These are phyloP conservation scores for Penicillium rolfsii DNA, from an alignment of 2,329 filamentous ascomycete species.

Conservation along the genomic window DNA sequence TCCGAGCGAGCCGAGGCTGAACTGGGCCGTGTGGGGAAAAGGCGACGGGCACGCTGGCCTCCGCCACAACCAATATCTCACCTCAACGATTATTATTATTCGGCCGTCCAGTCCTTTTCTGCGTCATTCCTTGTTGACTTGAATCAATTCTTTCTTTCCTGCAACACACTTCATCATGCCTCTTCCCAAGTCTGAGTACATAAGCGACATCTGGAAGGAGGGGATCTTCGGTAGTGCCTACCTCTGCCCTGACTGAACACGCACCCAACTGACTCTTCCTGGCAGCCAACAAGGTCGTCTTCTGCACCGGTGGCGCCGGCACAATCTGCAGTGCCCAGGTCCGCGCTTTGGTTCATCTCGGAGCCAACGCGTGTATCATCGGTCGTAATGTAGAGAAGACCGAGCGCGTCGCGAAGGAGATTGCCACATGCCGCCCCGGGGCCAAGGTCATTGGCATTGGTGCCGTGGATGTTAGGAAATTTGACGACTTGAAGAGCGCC, in stretches of 20 bases:
- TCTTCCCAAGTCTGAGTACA: conserved; percentile 70
- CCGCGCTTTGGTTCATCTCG: conserved; percentile 84
- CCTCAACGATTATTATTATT: too few species aligned
- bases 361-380: conserved; percentile 91
- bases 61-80: conserved; percentile 3
- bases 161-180: conserved; percentile 56
- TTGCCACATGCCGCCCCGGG: conserved; percentile 75
- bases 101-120: neutral
- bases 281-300: conserved; percentile 81
- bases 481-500: conserved; percentile 69
- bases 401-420: conserved; percentile 75
- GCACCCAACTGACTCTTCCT: conserved; percentile 15
- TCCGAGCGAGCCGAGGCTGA: conserved; percentile 25
- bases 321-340: conserved; percentile 95
- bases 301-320: conserved; percentile 92
- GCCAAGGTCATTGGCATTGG: conserved; percentile 87
- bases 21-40: conserved; percentile 26
- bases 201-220: conserved; percentile 84
- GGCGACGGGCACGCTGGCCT: conserved; percentile 14
- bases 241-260: neutral
- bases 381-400: conserved; percentile 90
- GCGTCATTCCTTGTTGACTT: neutral
- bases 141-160: neutral
- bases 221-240: conserved; percentile 72
- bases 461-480: conserved; percentile 71